Evolutionary conservation across 73 alveolate genomes (phyloP), one percentile per base, ranked within the genome.

Genomic region (Blepharisma stoltei): DNA sequence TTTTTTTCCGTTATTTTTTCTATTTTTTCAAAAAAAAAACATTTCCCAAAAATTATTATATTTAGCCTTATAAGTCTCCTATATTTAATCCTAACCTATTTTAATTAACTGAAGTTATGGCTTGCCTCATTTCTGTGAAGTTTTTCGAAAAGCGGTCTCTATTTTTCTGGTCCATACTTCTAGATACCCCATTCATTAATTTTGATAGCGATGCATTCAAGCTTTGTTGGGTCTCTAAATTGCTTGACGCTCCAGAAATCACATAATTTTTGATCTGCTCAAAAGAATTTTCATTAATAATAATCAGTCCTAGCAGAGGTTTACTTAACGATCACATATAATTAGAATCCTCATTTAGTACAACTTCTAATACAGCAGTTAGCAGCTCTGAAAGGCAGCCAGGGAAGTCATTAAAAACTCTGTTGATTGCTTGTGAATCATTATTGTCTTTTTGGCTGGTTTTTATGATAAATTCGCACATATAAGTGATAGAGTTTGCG

Each of bases 181-280:
- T 69, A 37, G 37, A n/a, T n/a, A 69, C 65, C 38, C 79, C 79
- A 37, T 23, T 46, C 79, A 69, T 69, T 43, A 69, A 69, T 14
- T n/a, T 38, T n/a, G 67, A 69, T 7, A 69, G 6, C 2, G 41
- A 11, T 44, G 11, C 79, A 46, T 37, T 9, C 14, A 69, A 53
- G 21, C 27, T 69, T 7, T 11, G 32, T 6, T 5, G 65, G 2
- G 65, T 2, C 4, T 69, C 55, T 69, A 43, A 7, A 43, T 69
- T 69, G 20, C 37, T 69, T 4, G 79, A 1, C 2, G 65, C 80
- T 69, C 27, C 27, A 7, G 65, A 11, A 44, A 69, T 44, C 27
- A 69, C 79, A 1, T 9, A 38, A 25, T 14, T 43, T n/a, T 37
- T 69, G 9, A 69, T 69, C n/a, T 38, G 71, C 4, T 69, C 41